A percentile compares a stretch with the other conserved stretches of the same genome.
Evolutionary conservation across 805 yeast species (phyloP).

Genomic region (Candida sphagnicola): DNA sequence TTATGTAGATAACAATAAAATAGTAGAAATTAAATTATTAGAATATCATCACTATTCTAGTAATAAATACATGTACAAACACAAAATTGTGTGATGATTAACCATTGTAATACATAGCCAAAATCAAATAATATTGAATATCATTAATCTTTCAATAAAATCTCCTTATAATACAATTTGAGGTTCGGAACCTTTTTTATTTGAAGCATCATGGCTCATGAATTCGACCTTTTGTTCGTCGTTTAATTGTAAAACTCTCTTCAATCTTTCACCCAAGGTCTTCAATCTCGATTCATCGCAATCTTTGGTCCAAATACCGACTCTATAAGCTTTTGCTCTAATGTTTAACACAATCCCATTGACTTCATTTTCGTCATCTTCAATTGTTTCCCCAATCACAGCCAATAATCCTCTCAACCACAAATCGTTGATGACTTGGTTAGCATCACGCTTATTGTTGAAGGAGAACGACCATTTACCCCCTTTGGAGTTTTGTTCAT

Average conservation of each 20-base stretch:
- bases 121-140: not conserved
- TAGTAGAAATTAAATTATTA: not conserved
- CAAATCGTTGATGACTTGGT: constrained; percentile 71
- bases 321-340: constrained; percentile 75
- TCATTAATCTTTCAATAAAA: too few species aligned
- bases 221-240: constrained; percentile 80
- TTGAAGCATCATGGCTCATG: constrained; percentile 57
- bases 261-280: constrained; percentile 82
- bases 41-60: not conserved
- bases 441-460: constrained; percentile 60
- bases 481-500: constrained; percentile 77
- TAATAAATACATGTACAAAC: not conserved
- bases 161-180: constrained; percentile 30
- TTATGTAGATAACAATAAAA: not conserved
- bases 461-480: constrained; percentile 84
- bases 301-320: constrained; percentile 92
- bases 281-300: constrained; percentile 59
- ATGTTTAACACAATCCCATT: constrained; percentile 91
- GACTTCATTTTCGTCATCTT: constrained; percentile 77
- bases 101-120: not conserved
- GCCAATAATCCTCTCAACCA: constrained; percentile 90
- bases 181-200: constrained; percentile 35
- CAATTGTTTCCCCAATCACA: constrained; percentile 93
- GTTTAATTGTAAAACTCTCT: constrained; percentile 73
- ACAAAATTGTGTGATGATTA: not conserved